A percentile compares a stretch with the other conserved stretches of the same genome.
Conservation (phyloP, 345 rosid genomes). For the Microthlaspi erraticum region DNA sequence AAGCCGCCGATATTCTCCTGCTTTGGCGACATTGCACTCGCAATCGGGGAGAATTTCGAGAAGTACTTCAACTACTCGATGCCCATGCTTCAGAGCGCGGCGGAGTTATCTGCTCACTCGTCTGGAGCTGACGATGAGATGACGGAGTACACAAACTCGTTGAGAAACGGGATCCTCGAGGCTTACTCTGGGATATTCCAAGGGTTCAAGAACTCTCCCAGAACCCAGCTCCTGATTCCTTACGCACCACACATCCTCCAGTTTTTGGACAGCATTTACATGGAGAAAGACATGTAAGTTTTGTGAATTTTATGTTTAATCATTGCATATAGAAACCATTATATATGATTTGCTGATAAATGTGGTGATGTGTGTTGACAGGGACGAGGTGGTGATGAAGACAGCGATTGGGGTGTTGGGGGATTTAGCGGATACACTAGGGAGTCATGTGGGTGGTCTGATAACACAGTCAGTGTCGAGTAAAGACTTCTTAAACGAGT, state of each 20-base stretch:
- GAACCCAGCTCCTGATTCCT: constrained; percentile 71
- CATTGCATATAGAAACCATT: too few relatives aligned
- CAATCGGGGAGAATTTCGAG: constrained; percentile 75
- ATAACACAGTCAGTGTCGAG: constrained; percentile 72
- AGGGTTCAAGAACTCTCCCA: constrained; percentile 78
- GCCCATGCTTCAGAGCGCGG: constrained; percentile 84
- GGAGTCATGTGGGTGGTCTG: constrained; percentile 73
- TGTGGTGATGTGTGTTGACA: constrained; percentile 24
- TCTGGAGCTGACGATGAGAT: constrained; percentile 73
- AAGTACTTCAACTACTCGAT: constrained; percentile 71
- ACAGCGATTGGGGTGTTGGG: constrained; percentile 82
- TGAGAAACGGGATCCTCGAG: constrained; percentile 76
- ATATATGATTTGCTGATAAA: not conserved
- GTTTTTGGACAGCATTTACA: constrained; percentile 77
- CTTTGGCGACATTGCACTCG: constrained; percentile 78
- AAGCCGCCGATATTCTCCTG: constrained; percentile 81
- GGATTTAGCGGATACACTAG: constrained; percentile 81
- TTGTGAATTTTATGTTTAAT: too few relatives aligned
- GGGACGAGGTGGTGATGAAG: constrained; percentile 85
- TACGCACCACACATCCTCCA: constrained; percentile 74
- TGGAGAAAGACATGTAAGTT: constrained; percentile 81
- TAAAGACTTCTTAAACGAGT: constrained; percentile 76
- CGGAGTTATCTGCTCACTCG: constrained; percentile 67
- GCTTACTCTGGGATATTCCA: constrained; percentile 81
- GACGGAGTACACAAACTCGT: constrained; percentile 71